These are phyloP conservation scores for Fusarium vanettenii DNA, from an alignment of 2,329 filamentous ascomycete species.

Conservation along the genomic window DNA sequence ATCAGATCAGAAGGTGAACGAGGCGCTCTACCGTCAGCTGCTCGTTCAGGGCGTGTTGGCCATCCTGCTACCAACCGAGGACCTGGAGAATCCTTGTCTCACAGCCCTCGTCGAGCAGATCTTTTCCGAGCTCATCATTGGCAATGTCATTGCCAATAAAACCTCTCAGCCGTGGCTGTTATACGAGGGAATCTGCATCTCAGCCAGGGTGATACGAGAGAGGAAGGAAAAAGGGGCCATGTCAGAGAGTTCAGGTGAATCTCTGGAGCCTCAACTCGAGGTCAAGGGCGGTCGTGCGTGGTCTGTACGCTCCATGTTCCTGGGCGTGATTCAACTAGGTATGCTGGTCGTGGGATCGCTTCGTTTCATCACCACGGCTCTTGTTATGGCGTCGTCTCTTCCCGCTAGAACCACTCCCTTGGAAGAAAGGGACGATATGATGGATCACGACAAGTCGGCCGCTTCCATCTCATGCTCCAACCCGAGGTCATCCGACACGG, in stretches of 20 bases:
- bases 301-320: conserved; percentile 63
- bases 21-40: conserved; percentile 86
- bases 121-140: conserved; percentile 89
- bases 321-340: conserved; percentile 66
- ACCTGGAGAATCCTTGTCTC: conserved; percentile 88
- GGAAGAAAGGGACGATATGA: conserved; percentile 39
- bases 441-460: conserved; percentile 32
- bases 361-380: conserved; percentile 72
- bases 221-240: conserved; percentile 40
- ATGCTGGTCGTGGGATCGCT: conserved; percentile 70
- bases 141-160: conserved; percentile 82
- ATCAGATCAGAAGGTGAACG: conserved; percentile 77
- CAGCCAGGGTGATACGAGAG: conserved; percentile 58
- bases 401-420: conserved; percentile 60
- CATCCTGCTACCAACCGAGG: conserved; percentile 89
- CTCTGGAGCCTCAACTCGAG: conserved; percentile 15
- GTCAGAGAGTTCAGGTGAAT: conserved; percentile 24
- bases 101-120: conserved; percentile 87
- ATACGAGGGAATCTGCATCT: conserved; percentile 84
- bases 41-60: conserved; percentile 86
- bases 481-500: conserved; percentile 26
- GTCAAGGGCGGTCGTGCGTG: conserved; percentile 44
- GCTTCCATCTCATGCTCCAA: conserved; percentile 25
- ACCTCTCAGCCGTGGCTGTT: conserved; percentile 89
- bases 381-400: conserved; percentile 76